Conservation (phyloP, 306 rosid species). For the Macrotyloma uniflorum region DNA sequence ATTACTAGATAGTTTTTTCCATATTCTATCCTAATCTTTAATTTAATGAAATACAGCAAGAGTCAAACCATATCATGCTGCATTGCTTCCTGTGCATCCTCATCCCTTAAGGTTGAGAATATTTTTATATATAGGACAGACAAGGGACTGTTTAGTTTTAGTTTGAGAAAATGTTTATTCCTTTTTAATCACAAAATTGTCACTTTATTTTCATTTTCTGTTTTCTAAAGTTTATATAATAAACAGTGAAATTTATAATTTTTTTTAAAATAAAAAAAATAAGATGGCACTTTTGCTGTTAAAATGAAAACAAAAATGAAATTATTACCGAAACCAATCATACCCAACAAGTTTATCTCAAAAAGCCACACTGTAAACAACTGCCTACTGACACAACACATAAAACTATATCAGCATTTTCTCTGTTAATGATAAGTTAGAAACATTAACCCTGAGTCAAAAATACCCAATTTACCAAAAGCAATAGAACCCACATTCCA, state of each 20-base stretch:
- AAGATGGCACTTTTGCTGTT: too few relatives aligned
- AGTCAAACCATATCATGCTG: background rate
- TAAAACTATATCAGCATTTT: background rate
- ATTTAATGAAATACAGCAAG: background rate
- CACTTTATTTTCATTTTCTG: too few relatives aligned
- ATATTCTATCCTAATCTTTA: background rate
- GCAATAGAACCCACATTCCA: background rate
- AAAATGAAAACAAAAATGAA: too few relatives aligned
- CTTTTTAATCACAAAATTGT: too few relatives aligned
- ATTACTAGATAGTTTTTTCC: background rate
- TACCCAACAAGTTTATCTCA: background rate
- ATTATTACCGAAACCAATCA: too few relatives aligned
- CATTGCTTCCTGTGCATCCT: too few relatives aligned
- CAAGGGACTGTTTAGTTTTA: too few relatives aligned
- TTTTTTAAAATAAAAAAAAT: too few relatives aligned
- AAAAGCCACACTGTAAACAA: background rate
- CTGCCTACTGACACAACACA: background rate
- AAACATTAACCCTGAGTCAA: background rate
- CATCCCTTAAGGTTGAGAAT: background rate
- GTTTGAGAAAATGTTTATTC: too few relatives aligned
- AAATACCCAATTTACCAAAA: background rate
- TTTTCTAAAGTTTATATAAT: too few relatives aligned
- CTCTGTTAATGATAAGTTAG: background rate
- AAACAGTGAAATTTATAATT: too few relatives aligned
- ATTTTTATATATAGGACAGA: background rate